phyloP scores from a whole-genome alignment of 208 protist genomes.

The Herpetomonas samuelpessoai region DNA sequence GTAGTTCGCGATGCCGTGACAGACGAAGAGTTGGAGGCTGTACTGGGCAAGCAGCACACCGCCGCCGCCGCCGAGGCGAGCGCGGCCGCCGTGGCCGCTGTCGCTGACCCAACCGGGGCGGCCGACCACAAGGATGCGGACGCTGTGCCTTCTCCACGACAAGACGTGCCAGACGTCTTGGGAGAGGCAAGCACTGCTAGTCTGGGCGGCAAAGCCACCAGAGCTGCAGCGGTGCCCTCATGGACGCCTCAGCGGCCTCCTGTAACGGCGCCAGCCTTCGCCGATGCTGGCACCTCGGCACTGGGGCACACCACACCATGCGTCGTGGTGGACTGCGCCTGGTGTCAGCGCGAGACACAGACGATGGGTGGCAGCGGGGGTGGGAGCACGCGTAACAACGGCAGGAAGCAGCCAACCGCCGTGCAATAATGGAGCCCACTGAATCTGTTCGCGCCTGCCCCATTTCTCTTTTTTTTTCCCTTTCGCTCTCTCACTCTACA shows the following conservation, averaged over 20 bases:
- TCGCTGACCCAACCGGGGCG: not conserved
- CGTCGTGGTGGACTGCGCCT: conserved; percentile 65
- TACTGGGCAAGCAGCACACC: conserved; percentile 7
- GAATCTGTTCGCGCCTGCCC: conserved; percentile 3
- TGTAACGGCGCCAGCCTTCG: too few relatives aligned
- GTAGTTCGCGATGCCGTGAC: conserved; percentile 28
- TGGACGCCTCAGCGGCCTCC: too few relatives aligned
- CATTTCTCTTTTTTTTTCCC: conserved; percentile 7
- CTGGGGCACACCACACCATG: conserved; percentile 59
- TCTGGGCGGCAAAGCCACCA: too few relatives aligned
- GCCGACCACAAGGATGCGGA: conserved; percentile 8
- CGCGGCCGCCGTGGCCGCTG: not conserved
- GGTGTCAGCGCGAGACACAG: conserved; percentile 52
- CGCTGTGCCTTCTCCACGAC: too few relatives aligned
- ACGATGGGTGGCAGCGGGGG: too few relatives aligned
- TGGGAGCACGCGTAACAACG: too few relatives aligned
- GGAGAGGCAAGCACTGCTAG: too few relatives aligned
- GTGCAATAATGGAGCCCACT: too few relatives aligned
- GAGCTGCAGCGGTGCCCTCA: conserved; percentile 4
- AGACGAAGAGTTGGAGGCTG: conserved; percentile 10
- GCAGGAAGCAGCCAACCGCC: too few relatives aligned
- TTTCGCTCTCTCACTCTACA: not conserved
- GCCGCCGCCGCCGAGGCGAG: not conserved
- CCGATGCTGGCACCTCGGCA: too few relatives aligned
- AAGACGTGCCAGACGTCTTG: too few relatives aligned